Conservation (phyloP, 805 yeast genomes). For the Candida quercuum region DNA sequence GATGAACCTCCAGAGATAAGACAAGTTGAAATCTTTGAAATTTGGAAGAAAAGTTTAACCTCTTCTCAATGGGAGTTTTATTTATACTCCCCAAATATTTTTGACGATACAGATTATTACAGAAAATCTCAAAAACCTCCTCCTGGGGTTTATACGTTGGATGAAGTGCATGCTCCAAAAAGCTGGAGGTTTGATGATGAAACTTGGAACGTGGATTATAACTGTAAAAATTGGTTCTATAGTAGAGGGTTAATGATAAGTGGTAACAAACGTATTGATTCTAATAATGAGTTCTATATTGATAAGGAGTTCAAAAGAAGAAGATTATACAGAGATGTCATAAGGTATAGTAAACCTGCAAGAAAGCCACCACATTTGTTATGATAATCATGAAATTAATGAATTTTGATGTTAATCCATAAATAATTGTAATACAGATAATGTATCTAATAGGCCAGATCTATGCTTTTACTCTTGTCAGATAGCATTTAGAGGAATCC, state of each 20-base stretch:
- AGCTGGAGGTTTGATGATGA: conserved; percentile 70
- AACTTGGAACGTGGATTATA: conserved; percentile 60
- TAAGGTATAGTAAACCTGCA: conserved; percentile 38
- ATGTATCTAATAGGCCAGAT: no score
- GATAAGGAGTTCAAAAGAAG: conserved; percentile 52
- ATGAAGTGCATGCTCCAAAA: conserved; percentile 57
- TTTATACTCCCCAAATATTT: conserved; percentile 49
- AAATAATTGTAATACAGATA: background rate
- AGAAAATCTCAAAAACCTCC: conserved; percentile 54
- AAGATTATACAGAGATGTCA: conserved; percentile 47
- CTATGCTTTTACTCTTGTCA: no score
- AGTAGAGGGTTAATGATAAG: conserved; percentile 34
- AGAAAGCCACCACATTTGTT: conserved; percentile 24
- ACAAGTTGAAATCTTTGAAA: conserved; percentile 72
- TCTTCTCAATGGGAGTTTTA: conserved; percentile 58
- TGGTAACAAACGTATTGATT: conserved; percentile 24
- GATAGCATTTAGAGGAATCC: no score
- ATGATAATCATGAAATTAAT: conserved; percentile 1
- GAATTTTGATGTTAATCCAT: background rate
- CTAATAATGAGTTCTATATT: conserved; percentile 44
- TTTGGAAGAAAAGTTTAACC: conserved; percentile 59
- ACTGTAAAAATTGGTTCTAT: conserved; percentile 46
- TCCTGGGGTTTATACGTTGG: conserved; percentile 50
- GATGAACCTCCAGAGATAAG: conserved; percentile 61
- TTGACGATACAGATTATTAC: conserved; percentile 41